phyloP scores from a whole-genome alignment of 169 alveolate species.

The Eimeria sp. region DNA sequence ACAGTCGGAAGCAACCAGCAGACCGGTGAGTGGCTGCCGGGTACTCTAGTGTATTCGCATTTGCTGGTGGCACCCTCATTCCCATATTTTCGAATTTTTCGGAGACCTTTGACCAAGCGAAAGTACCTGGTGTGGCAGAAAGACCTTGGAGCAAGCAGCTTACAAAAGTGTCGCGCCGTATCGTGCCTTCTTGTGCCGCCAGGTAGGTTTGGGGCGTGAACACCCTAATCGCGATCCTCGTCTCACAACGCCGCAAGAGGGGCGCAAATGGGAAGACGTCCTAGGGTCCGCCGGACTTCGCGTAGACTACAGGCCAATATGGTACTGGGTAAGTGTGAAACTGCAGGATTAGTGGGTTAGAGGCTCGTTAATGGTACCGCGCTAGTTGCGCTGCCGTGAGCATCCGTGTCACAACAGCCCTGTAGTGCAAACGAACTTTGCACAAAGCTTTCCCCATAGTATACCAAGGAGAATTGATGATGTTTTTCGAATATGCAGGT shows the following conservation, averaged over 20 bases:
- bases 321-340: conserved; percentile 86
- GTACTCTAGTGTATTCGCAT: not conserved
- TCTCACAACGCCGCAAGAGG: conserved; percentile 93
- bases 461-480: not conserved
- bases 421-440: not conserved
- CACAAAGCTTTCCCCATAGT: not conserved
- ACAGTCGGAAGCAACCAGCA: conserved; percentile 94
- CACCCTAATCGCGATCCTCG: conserved; percentile 95
- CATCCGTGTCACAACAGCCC: not conserved
- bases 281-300: conserved; percentile 88
- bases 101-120: not conserved
- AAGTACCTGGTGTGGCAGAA: too few relatives aligned
- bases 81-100: too few relatives aligned
- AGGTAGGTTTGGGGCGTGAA: conserved; percentile 94
- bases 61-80: not conserved
- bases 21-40: conserved; percentile 86
- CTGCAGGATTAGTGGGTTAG: not conserved
- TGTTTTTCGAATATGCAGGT: conserved; percentile 63
- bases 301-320: conserved; percentile 87
- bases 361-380: not conserved
- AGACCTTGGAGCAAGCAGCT: not conserved
- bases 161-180: not conserved
- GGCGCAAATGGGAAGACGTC: conserved; percentile 96
- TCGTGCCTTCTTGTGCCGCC: not conserved
- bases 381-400: not conserved